A percentile compares a stretch with the other conserved stretches of the same genome.
Evolutionary conservation across 177 flowering plant species (phyloP).

Genomic region (Vitis hybrid): DNA sequence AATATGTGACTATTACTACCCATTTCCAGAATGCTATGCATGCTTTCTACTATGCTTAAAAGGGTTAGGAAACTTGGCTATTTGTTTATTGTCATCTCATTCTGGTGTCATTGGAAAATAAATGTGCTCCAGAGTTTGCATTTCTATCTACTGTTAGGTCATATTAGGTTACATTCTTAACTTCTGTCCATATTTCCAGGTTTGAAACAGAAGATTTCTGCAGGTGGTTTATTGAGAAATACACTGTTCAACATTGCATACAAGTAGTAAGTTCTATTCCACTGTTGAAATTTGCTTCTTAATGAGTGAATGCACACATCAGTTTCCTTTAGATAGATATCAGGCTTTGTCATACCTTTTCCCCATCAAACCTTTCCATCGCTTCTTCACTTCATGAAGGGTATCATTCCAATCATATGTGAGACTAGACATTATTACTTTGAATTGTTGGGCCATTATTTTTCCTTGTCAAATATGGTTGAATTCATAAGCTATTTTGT

Average conservation of each 20-base stretch:
- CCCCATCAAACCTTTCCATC: no score
- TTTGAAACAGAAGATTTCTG: slow-evolving; percentile 68
- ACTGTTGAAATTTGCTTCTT: neutral
- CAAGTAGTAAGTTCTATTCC: slow-evolving; percentile 43
- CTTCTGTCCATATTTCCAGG: slow-evolving; percentile 45
- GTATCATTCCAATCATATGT: no score
- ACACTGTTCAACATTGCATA: slow-evolving; percentile 70
- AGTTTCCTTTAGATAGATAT: no score
- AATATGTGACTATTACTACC: neutral
- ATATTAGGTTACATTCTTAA: neutral
- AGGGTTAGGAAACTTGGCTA: neutral
- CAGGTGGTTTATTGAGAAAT: slow-evolving; percentile 62
- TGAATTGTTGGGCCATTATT: no score
- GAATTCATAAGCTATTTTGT: no score
- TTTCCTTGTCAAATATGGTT: no score
- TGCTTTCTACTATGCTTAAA: no score
- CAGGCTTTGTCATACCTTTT: no score
- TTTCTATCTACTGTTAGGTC: neutral
- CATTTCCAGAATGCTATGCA: neutral
- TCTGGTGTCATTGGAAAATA: neutral
- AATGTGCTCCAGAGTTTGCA: neutral
- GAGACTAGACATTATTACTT: no score
- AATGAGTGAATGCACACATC: no score
- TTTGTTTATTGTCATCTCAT: neutral
- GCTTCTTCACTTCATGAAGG: no score